Evolutionary conservation across 805 yeast genomes (phyloP).

Genomic region (Candida alai): DNA sequence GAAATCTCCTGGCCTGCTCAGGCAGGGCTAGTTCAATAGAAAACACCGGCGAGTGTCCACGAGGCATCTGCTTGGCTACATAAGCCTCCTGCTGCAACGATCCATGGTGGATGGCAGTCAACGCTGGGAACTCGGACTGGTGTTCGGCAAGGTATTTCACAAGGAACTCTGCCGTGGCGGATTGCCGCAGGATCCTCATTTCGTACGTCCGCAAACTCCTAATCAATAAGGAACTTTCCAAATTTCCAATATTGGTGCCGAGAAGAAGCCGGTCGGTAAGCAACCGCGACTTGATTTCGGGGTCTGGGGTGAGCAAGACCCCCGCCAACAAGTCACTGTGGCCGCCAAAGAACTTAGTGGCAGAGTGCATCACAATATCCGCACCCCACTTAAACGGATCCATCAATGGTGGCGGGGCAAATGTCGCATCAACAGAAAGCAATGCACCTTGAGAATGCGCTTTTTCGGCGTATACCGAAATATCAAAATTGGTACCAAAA

Average conservation of each 20-base stretch:
- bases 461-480: slow-evolving; percentile 55
- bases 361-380: slow-evolving; percentile 89
- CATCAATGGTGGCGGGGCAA: slow-evolving; percentile 90
- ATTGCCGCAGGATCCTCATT: slow-evolving; percentile 65
- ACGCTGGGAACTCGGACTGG: slow-evolving; percentile 39
- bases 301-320: slow-evolving; percentile 60
- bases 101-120: slow-evolving; percentile 61
- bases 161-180: slow-evolving; percentile 55
- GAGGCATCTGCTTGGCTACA: slow-evolving; percentile 61
- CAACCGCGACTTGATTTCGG: slow-evolving; percentile 42
- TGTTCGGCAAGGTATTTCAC: slow-evolving; percentile 58
- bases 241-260: slow-evolving; percentile 76
- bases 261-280: slow-evolving; percentile 61
- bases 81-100: slow-evolving; percentile 71
- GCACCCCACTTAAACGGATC: slow-evolving; percentile 81
- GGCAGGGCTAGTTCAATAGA: slow-evolving; percentile 51
- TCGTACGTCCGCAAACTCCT: slow-evolving; percentile 82
- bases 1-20: slow-evolving; percentile 58
- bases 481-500: slow-evolving; percentile 61
- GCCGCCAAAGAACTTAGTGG: slow-evolving; percentile 93
- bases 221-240: slow-evolving; percentile 70
- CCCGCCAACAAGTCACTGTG: slow-evolving; percentile 91
- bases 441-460: slow-evolving; percentile 79
- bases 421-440: slow-evolving; percentile 76
- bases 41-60: slow-evolving; percentile 70